Evolutionary conservation across 768 basidiomycete genomes (phyloP), one percentile per base, ranked within the genome.

Genomic region (Tylopilus subfusipes): DNA sequence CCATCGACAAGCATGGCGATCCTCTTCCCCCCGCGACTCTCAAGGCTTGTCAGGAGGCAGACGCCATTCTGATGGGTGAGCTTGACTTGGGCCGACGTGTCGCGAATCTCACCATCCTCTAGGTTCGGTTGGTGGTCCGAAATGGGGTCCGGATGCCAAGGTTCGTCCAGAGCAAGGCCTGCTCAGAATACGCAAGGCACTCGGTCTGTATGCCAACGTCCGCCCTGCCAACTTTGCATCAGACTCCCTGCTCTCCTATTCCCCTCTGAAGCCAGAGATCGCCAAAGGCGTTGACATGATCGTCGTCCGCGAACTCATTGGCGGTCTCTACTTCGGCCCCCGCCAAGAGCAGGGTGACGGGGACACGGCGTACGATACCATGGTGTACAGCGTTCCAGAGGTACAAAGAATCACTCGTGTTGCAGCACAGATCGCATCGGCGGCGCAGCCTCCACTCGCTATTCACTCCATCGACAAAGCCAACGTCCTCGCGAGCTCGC

Each of bases 81-180:
- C 63, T 8, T 22, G 29, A 47, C 39, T n/a, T n/a, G 9, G 21
- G 25, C 16, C 22, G 2, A 36, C 33, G 4, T 1, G 18, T 38
- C n/a, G 19, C 19, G 2, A 4, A 34, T 38, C 53, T 60, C 38
- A 64, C 42, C 48, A 31, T 39, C 21, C 21, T n/a, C 18, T 53
- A 98, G 96, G 96, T 61, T 88, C 96, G 19, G 90, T 98, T 61
- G 97, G 97, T 54, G 97, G 97, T n/a, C 97, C 97, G 14, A 98
- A 98, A 73, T 99, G 97, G 97, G 95, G 93, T 45, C 88, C 95
- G 3, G 82, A 85, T 53, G 80, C 83, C 56, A 86, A 88, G 70
- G 83, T 98, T 50, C 86, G 97, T 52, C 97, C 97, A 18, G 97
- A 99, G 71, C 83, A 84, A 56, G 97, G 97, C 51, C 82, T 99